Conservation (phyloP, 2,329 filamentous ascomycete species). For the Fusarium udum region DNA sequence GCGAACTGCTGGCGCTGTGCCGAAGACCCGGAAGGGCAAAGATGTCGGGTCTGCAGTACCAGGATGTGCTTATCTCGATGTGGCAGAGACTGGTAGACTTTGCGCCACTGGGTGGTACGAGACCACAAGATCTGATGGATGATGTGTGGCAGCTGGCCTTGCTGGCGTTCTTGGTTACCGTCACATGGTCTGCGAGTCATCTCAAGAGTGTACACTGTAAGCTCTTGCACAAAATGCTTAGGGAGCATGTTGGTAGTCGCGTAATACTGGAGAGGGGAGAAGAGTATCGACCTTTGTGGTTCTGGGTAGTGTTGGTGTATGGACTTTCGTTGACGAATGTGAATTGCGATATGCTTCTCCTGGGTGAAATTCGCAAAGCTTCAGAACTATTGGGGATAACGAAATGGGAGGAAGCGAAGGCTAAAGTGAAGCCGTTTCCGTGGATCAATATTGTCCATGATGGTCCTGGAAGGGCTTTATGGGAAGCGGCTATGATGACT, state of each 20-base stretch:
- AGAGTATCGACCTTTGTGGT: constrained; percentile 12
- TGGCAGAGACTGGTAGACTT: constrained; percentile 26
- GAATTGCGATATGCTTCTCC: not conserved
- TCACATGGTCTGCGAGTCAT: constrained; percentile 12
- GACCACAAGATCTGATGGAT: constrained; percentile 12
- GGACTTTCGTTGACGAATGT: constrained; percentile 7
- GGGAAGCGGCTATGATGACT: not conserved
- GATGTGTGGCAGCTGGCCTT: constrained; percentile 25
- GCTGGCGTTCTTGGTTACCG: constrained; percentile 17
- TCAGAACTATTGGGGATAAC: not conserved
- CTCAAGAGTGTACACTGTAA: constrained; percentile 3
- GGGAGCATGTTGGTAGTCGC: not conserved
- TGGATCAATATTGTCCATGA: constrained; percentile 31
- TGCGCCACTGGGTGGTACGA: constrained; percentile 3
- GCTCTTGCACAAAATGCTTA: constrained; percentile 9
- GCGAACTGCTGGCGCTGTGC: constrained; percentile 16
- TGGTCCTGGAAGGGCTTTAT: constrained; percentile 7
- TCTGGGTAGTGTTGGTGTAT: constrained; percentile 31
- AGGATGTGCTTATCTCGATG: constrained; percentile 27
- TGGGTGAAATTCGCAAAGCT: not conserved
- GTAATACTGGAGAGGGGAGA: not conserved
- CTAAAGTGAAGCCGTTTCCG: constrained; percentile 9
- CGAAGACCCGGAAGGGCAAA: constrained; percentile 5
- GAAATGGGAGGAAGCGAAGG: constrained; percentile 17
- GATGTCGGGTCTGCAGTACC: constrained; percentile 18